phyloP scores from a whole-genome alignment of 306 rosid genomes.

The Senna siamea region DNA sequence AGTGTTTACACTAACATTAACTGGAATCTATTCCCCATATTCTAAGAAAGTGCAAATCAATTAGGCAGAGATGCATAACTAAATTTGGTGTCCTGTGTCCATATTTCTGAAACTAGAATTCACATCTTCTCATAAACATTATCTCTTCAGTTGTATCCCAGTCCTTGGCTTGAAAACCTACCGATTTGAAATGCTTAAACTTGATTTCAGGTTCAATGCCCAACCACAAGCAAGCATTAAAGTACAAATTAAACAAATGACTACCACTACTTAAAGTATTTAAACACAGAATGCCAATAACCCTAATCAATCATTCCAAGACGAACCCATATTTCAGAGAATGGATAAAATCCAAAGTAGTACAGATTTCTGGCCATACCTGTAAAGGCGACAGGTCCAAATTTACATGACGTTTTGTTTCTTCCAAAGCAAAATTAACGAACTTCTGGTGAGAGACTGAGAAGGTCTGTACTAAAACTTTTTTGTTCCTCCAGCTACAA shows the following conservation, averaged over 20 bases:
- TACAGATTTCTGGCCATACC: conserved; percentile 19
- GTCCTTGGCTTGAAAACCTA: background rate
- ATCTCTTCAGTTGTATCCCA: background rate
- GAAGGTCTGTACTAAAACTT: background rate
- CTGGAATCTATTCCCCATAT: background rate
- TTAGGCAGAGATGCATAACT: conserved; percentile 9
- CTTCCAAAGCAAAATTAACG: conserved; percentile 53
- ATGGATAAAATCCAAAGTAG: background rate
- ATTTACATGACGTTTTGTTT: conserved; percentile 42
- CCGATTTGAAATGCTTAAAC: background rate
- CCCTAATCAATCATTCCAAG: conserved; percentile 15
- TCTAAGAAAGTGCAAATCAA: background rate
- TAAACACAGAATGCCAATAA: background rate
- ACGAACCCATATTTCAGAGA: background rate
- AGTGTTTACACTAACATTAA: background rate
- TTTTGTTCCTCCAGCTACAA: conserved; percentile 18
- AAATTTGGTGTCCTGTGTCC: background rate
- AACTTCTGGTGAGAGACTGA: conserved; percentile 47
- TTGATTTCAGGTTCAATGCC: background rate
- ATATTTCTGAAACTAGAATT: conserved; percentile 8
- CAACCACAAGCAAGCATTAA: background rate
- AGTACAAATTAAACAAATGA: background rate
- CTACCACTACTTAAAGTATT: background rate
- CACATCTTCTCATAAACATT: background rate
- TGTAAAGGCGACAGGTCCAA: conserved; percentile 53